Conservation (phyloP, 2,329 filamentous ascomycete species). For the Byssoonygena ceratinophila region DNA sequence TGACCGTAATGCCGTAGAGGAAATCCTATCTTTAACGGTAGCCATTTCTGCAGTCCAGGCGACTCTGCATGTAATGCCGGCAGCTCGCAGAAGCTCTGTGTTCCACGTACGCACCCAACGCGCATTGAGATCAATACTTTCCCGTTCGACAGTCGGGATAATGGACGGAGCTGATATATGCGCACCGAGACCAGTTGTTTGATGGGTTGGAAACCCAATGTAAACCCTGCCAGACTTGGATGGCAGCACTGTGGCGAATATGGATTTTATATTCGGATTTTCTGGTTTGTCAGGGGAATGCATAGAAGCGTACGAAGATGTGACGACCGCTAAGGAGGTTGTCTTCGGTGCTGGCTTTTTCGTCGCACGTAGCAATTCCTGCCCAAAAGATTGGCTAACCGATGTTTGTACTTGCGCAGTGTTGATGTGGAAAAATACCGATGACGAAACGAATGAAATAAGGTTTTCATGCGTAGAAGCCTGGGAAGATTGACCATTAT, state of each 20-base stretch:
- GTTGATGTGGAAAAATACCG: slow-evolving; percentile 80
- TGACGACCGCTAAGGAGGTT: slow-evolving; percentile 77
- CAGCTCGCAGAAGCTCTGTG: slow-evolving; percentile 77
- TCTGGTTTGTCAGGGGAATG: slow-evolving; percentile 51
- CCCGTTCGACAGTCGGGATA: slow-evolving; percentile 92
- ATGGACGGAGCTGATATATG: slow-evolving; percentile 93
- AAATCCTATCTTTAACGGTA: slow-evolving; percentile 55
- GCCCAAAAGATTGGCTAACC: slow-evolving; percentile 60
- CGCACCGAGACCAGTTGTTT: slow-evolving; percentile 86
- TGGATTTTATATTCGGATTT: slow-evolving; percentile 42
- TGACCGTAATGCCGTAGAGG: slow-evolving; percentile 31
- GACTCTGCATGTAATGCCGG: slow-evolving; percentile 79
- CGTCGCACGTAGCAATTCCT: slow-evolving; percentile 85
- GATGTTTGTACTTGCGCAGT: slow-evolving; percentile 72
- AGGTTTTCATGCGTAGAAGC: slow-evolving; percentile 61
- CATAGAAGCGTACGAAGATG: slow-evolving; percentile 78
- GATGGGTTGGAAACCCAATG: slow-evolving; percentile 93
- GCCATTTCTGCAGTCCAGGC: slow-evolving; percentile 82
- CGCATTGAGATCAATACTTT: slow-evolving; percentile 93
- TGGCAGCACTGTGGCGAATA: slow-evolving; percentile 84
- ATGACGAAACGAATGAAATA: slow-evolving; percentile 58
- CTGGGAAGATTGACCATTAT: slow-evolving; percentile 45
- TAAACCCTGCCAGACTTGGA: slow-evolving; percentile 85
- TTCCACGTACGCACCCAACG: slow-evolving; percentile 95
- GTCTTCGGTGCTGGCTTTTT: slow-evolving; percentile 90